phyloP scores from a whole-genome alignment of 768 basidiomycete genomes.

The Trametes sanguinea region DNA sequence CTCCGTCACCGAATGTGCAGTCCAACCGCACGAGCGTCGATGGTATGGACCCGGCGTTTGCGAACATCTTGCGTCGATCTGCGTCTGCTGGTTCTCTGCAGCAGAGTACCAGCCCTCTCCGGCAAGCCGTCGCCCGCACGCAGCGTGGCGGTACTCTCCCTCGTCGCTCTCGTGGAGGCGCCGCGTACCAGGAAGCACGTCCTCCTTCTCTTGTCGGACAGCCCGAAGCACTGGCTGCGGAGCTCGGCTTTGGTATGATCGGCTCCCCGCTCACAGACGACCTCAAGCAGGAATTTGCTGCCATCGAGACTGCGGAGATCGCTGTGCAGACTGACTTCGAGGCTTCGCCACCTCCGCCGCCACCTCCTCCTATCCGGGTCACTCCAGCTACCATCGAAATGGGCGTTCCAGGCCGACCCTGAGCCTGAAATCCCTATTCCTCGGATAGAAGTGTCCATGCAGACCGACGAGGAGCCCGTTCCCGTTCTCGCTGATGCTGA shows the following conservation, averaged over 20 bases:
- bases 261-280: conserved; percentile 44
- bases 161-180: conserved; percentile 63
- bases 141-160: conserved; percentile 49
- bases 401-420: conserved; percentile 39
- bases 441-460: conserved; percentile 32
- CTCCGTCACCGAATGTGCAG: conserved; percentile 42
- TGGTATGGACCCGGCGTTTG: conserved; percentile 86
- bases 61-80: conserved; percentile 70
- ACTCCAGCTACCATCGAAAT: conserved; percentile 35
- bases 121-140: conserved; percentile 54
- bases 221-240: conserved; percentile 68
- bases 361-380: conserved; percentile 29
- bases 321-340: conserved; percentile 68
- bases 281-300: conserved; percentile 37
- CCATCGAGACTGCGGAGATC: conserved; percentile 55
- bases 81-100: conserved; percentile 43
- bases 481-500: conserved; percentile 46
- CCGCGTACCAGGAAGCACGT: conserved; percentile 67
- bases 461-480: conserved; percentile 33
- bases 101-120: conserved; percentile 59
- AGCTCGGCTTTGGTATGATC: conserved; percentile 47
- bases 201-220: conserved; percentile 71
- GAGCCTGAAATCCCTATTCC: conserved; percentile 23
- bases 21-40: conserved; percentile 76
- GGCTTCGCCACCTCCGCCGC: conserved; percentile 31